Base-by-base conservation (phyloP, 139 green algal species). In the Pseudopediastrum boryanum region DNA sequence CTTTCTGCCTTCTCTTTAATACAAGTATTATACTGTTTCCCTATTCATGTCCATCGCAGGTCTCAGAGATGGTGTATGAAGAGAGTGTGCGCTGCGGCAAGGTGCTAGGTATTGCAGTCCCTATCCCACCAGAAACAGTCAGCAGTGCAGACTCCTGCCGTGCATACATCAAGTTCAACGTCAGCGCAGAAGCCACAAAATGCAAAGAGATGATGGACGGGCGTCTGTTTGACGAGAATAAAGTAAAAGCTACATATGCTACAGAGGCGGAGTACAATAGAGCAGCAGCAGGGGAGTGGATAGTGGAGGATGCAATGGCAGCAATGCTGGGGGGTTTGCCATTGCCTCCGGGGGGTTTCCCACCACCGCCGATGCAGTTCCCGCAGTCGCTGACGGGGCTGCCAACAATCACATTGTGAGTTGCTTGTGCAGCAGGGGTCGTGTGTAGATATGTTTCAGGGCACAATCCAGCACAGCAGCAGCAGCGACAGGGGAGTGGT, bases 201-300 rank as follows among this genome's bases (percentile, higher is more conserved):
- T 89, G 79, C 81, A 87, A 86, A 46, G 74, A 79, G 5, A 84
- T 89, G 56, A 92, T 90, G 85, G 83, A 97, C 67, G 87, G 84
- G 1, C 88, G 93, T 38, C 81, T 85, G 27, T 94, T 97, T 69
- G 92, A 97, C 65, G 91, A 88, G 66, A 90, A 89, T 74, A 84
- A 48, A 35, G 90, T 96, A 58, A 88, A 81, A n/a, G 87, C 83
- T 5, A 59, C 7, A 4, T 83, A 86, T 23, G 85, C 91, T 27
- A 74, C 77, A 3, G 90, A 94, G 46, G 75, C 85, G 27, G 90
- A 96, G 71, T 96, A 87, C 70, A 29, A 83, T 43, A 59, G 79
- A 6, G 89, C 92, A 41, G 68, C 80, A n/a, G 65, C 46, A 0
- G 89, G 88, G 3, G 83, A 93, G 66, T 96, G 92, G 92, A 85